Evolutionary conservation across 805 yeast genomes (phyloP).

Genomic region (Candida awuae): DNA sequence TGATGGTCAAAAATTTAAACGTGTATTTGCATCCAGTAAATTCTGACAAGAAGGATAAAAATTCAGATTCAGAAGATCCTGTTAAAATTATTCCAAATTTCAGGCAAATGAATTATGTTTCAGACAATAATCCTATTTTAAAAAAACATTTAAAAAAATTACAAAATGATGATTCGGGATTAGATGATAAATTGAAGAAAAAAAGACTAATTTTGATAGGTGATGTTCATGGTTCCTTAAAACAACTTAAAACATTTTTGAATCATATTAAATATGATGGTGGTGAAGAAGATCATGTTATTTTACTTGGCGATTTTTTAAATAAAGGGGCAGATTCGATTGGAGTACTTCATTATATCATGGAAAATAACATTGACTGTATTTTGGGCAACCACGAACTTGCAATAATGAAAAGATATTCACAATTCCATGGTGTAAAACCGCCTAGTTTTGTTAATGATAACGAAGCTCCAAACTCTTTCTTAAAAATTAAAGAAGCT

Average conservation of each 20-base stretch:
- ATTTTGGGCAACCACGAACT: constrained; percentile 88
- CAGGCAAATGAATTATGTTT: constrained; percentile 15
- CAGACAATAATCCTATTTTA: constrained; percentile 14
- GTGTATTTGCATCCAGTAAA: constrained; percentile 27
- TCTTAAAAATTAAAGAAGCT: constrained; percentile 14
- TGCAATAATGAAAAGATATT: constrained; percentile 57
- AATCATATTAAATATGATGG: constrained; percentile 39
- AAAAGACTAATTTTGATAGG: constrained; percentile 66
- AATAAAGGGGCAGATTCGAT: constrained; percentile 76
- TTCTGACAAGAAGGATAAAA: constrained; percentile 10
- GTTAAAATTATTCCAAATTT: constrained; percentile 23
- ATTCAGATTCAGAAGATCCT: constrained; percentile 21
- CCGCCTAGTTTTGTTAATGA: constrained; percentile 18
- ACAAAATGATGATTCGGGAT: constrained; percentile 2
- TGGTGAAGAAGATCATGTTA: constrained; percentile 43
- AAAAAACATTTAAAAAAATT: constrained; percentile 18
- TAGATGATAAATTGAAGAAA: constrained; percentile 12
- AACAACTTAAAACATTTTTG: constrained; percentile 47
- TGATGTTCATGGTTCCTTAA: constrained; percentile 78
- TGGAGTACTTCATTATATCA: constrained; percentile 58
- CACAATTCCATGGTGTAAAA: constrained; percentile 44
- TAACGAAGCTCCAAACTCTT: constrained; percentile 6
- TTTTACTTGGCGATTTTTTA: constrained; percentile 78
- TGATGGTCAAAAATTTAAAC: constrained; percentile 17
- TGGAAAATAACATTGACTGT: constrained; percentile 55